These are phyloP conservation scores for Ophiostoma sp. DNA, from an alignment of 2,329 filamentous ascomycete genomes.

Conservation along the genomic window DNA sequence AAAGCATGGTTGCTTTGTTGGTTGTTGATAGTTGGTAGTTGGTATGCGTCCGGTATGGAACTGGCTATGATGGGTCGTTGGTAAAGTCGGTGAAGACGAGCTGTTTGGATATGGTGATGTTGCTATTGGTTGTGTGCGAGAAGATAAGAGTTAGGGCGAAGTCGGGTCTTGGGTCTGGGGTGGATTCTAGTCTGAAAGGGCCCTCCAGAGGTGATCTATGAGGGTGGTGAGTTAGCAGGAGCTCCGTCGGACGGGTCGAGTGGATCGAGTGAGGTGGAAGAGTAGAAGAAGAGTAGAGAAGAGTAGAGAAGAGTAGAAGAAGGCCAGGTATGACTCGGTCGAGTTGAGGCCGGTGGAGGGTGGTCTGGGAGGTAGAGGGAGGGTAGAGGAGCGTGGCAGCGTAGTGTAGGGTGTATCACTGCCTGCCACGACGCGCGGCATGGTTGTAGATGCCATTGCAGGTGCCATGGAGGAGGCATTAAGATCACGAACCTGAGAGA, in stretches of 20 bases:
- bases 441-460: neutral
- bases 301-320: neutral
- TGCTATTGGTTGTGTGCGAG: slow-evolving; percentile 6
- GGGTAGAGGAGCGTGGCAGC: neutral
- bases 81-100: slow-evolving; percentile 5
- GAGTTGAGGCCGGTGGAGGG: neutral
- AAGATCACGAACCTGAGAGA: slow-evolving; percentile 61
- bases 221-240: slow-evolving; percentile 20
- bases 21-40: slow-evolving; percentile 11
- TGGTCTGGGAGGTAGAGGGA: neutral
- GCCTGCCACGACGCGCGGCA: neutral
- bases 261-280: neutral
- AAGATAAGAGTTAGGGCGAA: slow-evolving; percentile 26
- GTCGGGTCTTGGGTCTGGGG: slow-evolving; percentile 22
- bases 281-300: neutral
- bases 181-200: slow-evolving; percentile 43
- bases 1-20: slow-evolving; percentile 46
- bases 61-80: neutral
- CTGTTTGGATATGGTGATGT: slow-evolving; percentile 31
- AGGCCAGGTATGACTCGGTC: slow-evolving; percentile 5
- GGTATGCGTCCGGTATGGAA: neutral
- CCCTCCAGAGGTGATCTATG: slow-evolving; percentile 52
- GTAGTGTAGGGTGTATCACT: neutral
- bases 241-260: neutral
- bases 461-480: neutral